A percentile compares a stretch with the other conserved stretches of the same genome.
Evolutionary conservation across 345 rosid species (phyloP).

Genomic region (Eucalyptus pauciflora): DNA sequence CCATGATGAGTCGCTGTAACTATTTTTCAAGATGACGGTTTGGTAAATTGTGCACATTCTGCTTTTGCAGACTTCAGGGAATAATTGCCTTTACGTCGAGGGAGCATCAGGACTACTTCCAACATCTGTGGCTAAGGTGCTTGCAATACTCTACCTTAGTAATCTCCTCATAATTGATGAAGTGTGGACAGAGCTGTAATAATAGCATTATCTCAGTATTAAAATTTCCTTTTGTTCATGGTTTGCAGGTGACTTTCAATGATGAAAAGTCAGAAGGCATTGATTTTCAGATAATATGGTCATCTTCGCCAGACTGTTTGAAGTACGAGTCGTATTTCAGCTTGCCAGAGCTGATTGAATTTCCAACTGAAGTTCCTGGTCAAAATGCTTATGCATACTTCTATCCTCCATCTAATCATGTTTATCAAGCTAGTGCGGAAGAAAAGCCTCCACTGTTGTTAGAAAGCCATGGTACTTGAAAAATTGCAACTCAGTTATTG

Average conservation of each 20-base stretch:
- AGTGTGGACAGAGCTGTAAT: not conserved
- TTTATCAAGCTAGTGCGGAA: constrained; percentile 42
- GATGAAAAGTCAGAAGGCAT: constrained; percentile 17
- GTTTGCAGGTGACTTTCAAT: constrained; percentile 63
- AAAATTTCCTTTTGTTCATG: not conserved
- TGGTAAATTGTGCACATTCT: not conserved
- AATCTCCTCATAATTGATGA: not conserved
- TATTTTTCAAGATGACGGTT: not conserved
- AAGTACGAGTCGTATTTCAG: constrained; percentile 61
- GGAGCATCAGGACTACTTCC: constrained; percentile 86
- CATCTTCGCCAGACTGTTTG: constrained; percentile 64
- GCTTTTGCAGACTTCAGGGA: constrained; percentile 48
- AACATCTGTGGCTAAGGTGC: constrained; percentile 84
- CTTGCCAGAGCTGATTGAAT: constrained; percentile 78
- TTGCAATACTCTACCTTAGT: not conserved
- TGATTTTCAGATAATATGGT: constrained; percentile 72
- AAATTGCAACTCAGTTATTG: not conserved
- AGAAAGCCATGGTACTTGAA: constrained; percentile 78
- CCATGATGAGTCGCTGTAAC: not conserved
- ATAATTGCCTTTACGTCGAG: constrained; percentile 54
- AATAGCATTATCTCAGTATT: not conserved
- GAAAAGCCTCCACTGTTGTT: constrained; percentile 82
- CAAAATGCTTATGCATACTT: constrained; percentile 81
- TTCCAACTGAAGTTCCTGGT: constrained; percentile 76
- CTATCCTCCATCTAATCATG: constrained; percentile 75